Conservation (phyloP, 495 filamentous ascomycete species). For the Evernia prunastri region DNA sequence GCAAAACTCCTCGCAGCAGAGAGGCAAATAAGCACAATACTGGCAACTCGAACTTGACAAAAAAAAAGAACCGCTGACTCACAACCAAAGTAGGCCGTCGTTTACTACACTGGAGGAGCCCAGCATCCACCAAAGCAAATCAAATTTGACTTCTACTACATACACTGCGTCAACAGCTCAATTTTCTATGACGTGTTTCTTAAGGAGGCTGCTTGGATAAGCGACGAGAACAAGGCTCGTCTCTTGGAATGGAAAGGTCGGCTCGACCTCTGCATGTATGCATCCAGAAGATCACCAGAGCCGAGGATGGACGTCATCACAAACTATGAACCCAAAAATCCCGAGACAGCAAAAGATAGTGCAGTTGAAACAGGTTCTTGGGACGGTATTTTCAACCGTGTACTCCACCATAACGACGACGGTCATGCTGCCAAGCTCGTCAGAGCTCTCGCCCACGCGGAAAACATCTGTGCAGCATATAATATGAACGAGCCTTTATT, state of each 20-base stretch:
- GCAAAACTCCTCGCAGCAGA: background rate
- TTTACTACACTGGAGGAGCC: conserved; percentile 57
- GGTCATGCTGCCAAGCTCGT: conserved; percentile 71
- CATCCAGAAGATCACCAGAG: conserved; percentile 50
- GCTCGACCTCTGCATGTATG: conserved; percentile 61
- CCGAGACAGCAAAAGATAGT: background rate
- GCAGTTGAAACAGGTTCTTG: conserved; percentile 32
- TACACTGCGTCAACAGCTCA: conserved; percentile 58
- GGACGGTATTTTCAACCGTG: conserved; percentile 50
- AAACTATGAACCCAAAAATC: conserved; percentile 43
- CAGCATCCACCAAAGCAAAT: conserved; percentile 55
- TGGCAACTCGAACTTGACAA: background rate
- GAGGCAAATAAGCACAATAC: background rate
- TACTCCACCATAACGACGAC: conserved; percentile 57
- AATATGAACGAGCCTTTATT: conserved; percentile 43
- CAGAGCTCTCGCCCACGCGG: conserved; percentile 56
- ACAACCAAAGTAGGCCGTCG: conserved; percentile 2
- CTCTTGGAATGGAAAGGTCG: conserved; percentile 72
- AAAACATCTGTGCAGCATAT: conserved; percentile 42
- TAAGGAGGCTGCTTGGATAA: conserved; percentile 30
- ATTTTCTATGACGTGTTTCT: conserved; percentile 58
- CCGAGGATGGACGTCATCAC: conserved; percentile 50
- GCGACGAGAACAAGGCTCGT: conserved; percentile 48
- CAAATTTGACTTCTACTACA: conserved; percentile 78
- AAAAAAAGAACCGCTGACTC: background rate